Evolutionary conservation across 805 yeast genomes (phyloP).

Genomic region (Lipomyces mesembrius): DNA sequence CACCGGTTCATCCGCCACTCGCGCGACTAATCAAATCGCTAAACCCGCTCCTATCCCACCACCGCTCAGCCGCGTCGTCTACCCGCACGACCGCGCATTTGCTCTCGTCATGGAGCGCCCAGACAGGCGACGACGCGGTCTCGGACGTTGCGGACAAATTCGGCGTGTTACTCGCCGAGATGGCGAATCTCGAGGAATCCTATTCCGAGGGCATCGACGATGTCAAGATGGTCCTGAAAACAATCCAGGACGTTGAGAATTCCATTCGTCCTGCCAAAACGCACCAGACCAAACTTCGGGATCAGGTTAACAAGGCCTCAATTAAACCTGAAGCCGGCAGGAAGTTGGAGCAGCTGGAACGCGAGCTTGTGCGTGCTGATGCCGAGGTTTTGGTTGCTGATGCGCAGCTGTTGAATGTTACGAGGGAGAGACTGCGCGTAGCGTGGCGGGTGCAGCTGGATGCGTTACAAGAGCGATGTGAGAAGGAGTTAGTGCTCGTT

Average conservation of each 20-base stretch:
- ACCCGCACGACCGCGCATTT: slow-evolving; percentile 24
- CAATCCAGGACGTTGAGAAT: slow-evolving; percentile 81
- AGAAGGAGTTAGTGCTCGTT: slow-evolving; percentile 82
- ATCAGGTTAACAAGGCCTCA: slow-evolving; percentile 63
- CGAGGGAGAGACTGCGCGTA: slow-evolving; percentile 84
- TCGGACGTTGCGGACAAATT: slow-evolving; percentile 85
- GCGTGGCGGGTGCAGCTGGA: slow-evolving; percentile 85
- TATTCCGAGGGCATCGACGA: slow-evolving; percentile 85
- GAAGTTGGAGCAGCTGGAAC: slow-evolving; percentile 81
- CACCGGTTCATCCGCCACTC: slow-evolving; percentile 2
- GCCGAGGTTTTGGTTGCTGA: slow-evolving; percentile 91
- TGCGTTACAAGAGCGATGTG: slow-evolving; percentile 82
- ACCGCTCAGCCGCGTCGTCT: slow-evolving; percentile 18
- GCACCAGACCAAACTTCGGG: slow-evolving; percentile 82
- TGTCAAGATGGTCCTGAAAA: slow-evolving; percentile 79
- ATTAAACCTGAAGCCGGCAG: slow-evolving; percentile 41
- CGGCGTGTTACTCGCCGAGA: slow-evolving; percentile 80
- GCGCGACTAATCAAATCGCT: slow-evolving; percentile 29
- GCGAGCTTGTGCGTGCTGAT: slow-evolving; percentile 88
- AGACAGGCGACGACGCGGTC: slow-evolving; percentile 76
- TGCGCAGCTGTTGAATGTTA: slow-evolving; percentile 86
- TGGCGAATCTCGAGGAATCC: slow-evolving; percentile 86
- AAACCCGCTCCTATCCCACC: slow-evolving; percentile 11
- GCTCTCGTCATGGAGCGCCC: slow-evolving; percentile 79
- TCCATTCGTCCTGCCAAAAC: slow-evolving; percentile 85